These are phyloP conservation scores for Huntiella omanensis DNA, from an alignment of 2,329 filamentous ascomycete species.

Conservation along the genomic window DNA sequence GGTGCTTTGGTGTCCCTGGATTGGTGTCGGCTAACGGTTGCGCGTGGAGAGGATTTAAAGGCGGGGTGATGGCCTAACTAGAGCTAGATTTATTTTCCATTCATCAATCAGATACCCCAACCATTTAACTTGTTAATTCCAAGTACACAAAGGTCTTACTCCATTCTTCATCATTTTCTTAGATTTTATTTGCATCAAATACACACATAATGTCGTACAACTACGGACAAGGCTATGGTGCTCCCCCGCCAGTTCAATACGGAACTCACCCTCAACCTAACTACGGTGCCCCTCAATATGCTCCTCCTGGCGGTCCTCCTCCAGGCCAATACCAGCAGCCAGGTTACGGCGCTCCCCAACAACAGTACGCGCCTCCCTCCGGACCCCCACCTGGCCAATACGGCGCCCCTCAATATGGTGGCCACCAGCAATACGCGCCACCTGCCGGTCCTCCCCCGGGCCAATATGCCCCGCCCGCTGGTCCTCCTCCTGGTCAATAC, in stretches of 20 bases:
- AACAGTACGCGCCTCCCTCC: conserved; percentile 10
- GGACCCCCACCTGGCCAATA: conserved; percentile 10
- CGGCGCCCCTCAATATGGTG: conserved; percentile 5
- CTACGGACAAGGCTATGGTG: conserved; percentile 14
- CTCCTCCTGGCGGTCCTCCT: conserved; percentile 10
- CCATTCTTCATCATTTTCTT: not conserved
- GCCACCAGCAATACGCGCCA: conserved; percentile 5
- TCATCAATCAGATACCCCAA: too few relatives aligned
- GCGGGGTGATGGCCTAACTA: too few relatives aligned
- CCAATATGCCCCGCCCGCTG: conserved; percentile 15
- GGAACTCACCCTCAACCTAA: conserved; percentile 14
- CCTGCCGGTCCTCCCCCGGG: conserved; percentile 12
- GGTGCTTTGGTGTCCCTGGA: too few relatives aligned
- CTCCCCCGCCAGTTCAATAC: conserved; percentile 16
- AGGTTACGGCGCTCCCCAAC: conserved; percentile 21
- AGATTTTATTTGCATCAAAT: not conserved
- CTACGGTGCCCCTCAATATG: conserved; percentile 18
- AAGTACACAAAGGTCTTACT: not conserved
- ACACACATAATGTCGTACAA: conserved; percentile 7
- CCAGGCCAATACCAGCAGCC: conserved; percentile 19
- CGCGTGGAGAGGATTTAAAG: too few relatives aligned
- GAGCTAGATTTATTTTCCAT: too few relatives aligned
- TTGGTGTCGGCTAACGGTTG: too few relatives aligned
- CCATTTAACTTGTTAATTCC: not conserved
- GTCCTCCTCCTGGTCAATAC: conserved; percentile 15